phyloP scores from a whole-genome alignment of 108 stramenopile species.

The Chaetoceros muelleri region DNA sequence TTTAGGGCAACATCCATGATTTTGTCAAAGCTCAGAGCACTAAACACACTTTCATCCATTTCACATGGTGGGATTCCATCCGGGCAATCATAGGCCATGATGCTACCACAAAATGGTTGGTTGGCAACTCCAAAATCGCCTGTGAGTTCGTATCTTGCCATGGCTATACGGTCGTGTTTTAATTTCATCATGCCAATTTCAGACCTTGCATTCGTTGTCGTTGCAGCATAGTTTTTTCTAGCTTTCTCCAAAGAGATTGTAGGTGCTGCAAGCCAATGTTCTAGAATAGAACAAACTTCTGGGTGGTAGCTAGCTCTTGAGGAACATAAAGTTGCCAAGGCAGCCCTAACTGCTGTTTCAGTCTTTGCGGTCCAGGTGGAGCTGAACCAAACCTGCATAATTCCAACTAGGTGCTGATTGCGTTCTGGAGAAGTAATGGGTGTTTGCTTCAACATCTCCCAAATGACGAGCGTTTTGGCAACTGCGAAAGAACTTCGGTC shows the following conservation, averaged over 20 bases:
- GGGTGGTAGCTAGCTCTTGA: not conserved
- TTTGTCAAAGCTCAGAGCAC: constrained; percentile 9
- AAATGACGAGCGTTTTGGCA: constrained; percentile 17
- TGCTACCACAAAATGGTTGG: constrained; percentile 12
- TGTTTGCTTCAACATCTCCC: constrained; percentile 16
- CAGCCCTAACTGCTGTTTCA: constrained; percentile 6
- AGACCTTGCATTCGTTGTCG: not conserved
- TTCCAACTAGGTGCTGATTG: constrained; percentile 1
- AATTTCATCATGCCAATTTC: constrained; percentile 4
- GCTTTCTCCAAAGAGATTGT: constrained; percentile 8
- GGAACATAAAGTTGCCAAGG: constrained; percentile 4
- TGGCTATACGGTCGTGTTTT: constrained; percentile 7
- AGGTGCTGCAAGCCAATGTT: constrained; percentile 9
- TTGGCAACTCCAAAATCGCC: constrained; percentile 14
- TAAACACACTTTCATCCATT: constrained; percentile 15
- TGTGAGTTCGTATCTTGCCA: constrained; percentile 18
- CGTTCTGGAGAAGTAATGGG: not conserved
- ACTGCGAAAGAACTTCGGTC: constrained; percentile 16
- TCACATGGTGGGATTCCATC: constrained; percentile 16
- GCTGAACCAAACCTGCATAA: constrained; percentile 24
- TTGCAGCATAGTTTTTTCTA: not conserved
- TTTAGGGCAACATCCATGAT: not conserved
- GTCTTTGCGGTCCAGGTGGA: constrained; percentile 13
- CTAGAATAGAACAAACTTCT: constrained; percentile 6
- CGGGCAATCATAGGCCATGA: constrained; percentile 15